Conservation (phyloP, 139 green algal genomes). For the Monoraphidium neglectum region DNA sequence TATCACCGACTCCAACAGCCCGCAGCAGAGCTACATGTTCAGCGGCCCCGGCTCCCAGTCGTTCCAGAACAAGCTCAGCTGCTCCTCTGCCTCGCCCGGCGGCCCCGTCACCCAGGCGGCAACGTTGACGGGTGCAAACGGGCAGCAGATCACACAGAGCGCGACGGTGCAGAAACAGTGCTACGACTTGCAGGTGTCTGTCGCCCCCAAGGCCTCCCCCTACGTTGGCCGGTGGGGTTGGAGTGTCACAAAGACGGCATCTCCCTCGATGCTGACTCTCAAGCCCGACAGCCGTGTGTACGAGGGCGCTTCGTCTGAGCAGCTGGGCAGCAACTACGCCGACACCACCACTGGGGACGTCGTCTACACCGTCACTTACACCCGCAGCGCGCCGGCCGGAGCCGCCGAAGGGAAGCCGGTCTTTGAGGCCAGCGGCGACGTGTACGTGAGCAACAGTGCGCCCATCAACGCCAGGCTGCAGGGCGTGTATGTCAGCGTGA, state of each 20-base stretch:
- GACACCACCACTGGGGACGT: conserved; percentile 10
- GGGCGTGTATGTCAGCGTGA: conserved; percentile 8
- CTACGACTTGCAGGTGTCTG: conserved; percentile 20
- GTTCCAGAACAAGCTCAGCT: too few species aligned
- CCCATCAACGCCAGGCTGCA: conserved; percentile 18
- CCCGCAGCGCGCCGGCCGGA: background rate
- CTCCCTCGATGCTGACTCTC: too few species aligned
- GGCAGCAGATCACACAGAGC: conserved; percentile 23
- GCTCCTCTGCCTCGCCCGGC: background rate
- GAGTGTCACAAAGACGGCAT: too few species aligned
- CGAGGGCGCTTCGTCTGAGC: too few species aligned
- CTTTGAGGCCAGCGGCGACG: conserved; percentile 16
- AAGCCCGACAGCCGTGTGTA: too few species aligned
- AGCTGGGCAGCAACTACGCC: too few species aligned
- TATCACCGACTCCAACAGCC: too few species aligned
- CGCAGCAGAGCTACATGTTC: too few species aligned
- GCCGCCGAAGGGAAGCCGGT: background rate
- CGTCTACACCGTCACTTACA: conserved; percentile 26
- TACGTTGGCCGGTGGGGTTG: too few species aligned
- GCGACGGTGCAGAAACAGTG: conserved; percentile 34
- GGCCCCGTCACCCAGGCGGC: conserved; percentile 18
- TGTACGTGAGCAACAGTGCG: conserved; percentile 13
- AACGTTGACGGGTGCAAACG: conserved; percentile 15
- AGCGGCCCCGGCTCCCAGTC: too few species aligned
- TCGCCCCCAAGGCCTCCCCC: too few species aligned